These are phyloP conservation scores for Botrytis aclada DNA, from an alignment of 2,329 filamentous ascomycete genomes.

Conservation along the genomic window DNA sequence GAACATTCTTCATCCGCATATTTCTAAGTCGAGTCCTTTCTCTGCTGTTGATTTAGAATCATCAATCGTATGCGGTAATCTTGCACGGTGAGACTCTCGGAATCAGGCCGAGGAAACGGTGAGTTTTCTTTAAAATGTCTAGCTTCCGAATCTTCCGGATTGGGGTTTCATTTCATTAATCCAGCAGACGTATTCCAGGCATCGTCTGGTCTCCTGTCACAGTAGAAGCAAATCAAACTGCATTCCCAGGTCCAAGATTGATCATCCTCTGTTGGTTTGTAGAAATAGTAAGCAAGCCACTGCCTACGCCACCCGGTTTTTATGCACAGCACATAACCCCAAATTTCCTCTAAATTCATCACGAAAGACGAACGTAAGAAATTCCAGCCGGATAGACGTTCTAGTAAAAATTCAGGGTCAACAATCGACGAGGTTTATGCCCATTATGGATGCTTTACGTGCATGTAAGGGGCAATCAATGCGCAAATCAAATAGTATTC, in stretches of 20 bases:
- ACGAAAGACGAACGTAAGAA: background rate
- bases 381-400: background rate
- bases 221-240: background rate
- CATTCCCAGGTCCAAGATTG: background rate
- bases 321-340: background rate
- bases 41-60: background rate
- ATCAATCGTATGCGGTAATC: background rate
- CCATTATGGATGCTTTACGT: background rate
- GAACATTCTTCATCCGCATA: background rate
- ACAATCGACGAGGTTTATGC: background rate
- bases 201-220: fast-evolving
- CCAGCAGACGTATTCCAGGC: background rate
- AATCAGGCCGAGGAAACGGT: background rate
- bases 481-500: background rate
- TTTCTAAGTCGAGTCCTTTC: background rate
- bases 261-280: background rate
- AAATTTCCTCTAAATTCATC: background rate
- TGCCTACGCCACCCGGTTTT: background rate
- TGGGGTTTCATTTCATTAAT: fast-evolving
- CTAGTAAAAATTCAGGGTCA: background rate
- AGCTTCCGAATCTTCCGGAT: background rate
- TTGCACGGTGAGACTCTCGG: background rate
- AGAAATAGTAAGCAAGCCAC: background rate
- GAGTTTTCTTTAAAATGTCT: background rate
- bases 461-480: background rate